A percentile compares a stretch with the other conserved stretches of the same genome.
These are phyloP conservation scores for Fusarium multiceps DNA, from an alignment of 2,329 filamentous ascomycete species.

Conservation along the genomic window DNA sequence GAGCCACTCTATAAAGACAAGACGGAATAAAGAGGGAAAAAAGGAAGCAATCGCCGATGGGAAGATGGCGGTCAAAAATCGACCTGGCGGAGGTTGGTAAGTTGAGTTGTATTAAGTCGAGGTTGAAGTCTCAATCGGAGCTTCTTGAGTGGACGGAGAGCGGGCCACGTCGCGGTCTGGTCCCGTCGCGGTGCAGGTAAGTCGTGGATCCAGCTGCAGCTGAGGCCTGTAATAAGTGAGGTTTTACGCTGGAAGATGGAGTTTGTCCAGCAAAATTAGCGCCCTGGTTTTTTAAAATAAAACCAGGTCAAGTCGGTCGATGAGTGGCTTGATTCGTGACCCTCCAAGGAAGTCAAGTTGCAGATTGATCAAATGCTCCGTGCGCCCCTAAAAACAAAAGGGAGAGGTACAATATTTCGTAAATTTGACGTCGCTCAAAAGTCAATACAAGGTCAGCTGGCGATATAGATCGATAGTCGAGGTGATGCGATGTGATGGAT, in stretches of 20 bases:
- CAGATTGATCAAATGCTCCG: slow-evolving; percentile 19
- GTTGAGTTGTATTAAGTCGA: slow-evolving; percentile 16
- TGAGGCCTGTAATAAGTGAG: slow-evolving; percentile 30
- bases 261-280: slow-evolving; percentile 25
- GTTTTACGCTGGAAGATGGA: slow-evolving; percentile 15
- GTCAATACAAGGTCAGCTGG: slow-evolving; percentile 16
- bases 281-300: slow-evolving; percentile 21
- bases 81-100: slow-evolving; percentile 13
- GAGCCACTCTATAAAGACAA: slow-evolving; percentile 21
- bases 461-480: neutral
- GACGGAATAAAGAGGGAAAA: neutral
- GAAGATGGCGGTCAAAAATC: slow-evolving; percentile 27
- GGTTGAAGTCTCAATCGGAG: slow-evolving; percentile 23
- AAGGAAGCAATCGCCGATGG: slow-evolving; percentile 32
- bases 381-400: slow-evolving; percentile 7
- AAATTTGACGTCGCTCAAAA: slow-evolving; percentile 18
- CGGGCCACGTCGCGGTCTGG: slow-evolving; percentile 44
- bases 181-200: slow-evolving; percentile 14
- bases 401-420: neutral
- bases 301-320: neutral
- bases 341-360: slow-evolving; percentile 6
- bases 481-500: neutral
- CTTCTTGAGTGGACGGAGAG: slow-evolving; percentile 30
- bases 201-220: slow-evolving; percentile 19
- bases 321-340: slow-evolving; percentile 23